Evolutionary conservation across 306 rosid genomes (phyloP).

Genomic region (Pterocarpus santalinus): DNA sequence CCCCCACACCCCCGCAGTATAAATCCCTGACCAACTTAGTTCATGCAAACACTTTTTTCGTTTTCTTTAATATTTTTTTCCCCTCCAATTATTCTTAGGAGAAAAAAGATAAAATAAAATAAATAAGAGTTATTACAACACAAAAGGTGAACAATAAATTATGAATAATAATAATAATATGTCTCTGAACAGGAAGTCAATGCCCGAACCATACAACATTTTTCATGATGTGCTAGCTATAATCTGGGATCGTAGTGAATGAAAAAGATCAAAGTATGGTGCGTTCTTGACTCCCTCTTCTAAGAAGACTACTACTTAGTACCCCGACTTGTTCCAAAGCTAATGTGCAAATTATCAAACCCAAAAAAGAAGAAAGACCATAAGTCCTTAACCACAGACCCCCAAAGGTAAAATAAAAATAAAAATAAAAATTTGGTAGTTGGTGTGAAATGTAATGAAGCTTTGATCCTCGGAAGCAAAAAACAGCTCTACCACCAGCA

Average conservation of each 20-base stretch:
- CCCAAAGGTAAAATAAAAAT: neutral
- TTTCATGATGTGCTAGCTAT: slow-evolving; percentile 39
- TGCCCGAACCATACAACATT: slow-evolving; percentile 96
- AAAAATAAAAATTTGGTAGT: slow-evolving; percentile 46
- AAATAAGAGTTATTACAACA: neutral
- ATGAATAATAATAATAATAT: slow-evolving; percentile 39
- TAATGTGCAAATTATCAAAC: slow-evolving; percentile 1
- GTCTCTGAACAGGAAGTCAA: slow-evolving; percentile 81
- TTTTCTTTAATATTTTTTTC: neutral
- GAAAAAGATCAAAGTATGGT: slow-evolving; percentile 63
- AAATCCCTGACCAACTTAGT: slow-evolving; percentile 44
- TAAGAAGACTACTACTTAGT: slow-evolving; percentile 25
- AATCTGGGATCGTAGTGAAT: slow-evolving; percentile 27
- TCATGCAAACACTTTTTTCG: neutral
- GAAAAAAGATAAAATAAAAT: neutral
- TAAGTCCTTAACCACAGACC: slow-evolving; percentile 18
- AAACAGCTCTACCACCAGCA: slow-evolving; percentile 37
- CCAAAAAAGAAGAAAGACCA: neutral
- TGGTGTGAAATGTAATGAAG: slow-evolving; percentile 77
- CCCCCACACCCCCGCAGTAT: slow-evolving; percentile 34
- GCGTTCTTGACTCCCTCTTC: slow-evolving; percentile 98
- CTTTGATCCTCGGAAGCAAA: slow-evolving; percentile 53
- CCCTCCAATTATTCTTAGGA: neutral
- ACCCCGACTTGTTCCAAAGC: neutral
- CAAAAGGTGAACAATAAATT: slow-evolving; percentile 21